phyloP scores from a whole-genome alignment of 495 filamentous ascomycete genomes.

The Pyrenula massariospora region DNA sequence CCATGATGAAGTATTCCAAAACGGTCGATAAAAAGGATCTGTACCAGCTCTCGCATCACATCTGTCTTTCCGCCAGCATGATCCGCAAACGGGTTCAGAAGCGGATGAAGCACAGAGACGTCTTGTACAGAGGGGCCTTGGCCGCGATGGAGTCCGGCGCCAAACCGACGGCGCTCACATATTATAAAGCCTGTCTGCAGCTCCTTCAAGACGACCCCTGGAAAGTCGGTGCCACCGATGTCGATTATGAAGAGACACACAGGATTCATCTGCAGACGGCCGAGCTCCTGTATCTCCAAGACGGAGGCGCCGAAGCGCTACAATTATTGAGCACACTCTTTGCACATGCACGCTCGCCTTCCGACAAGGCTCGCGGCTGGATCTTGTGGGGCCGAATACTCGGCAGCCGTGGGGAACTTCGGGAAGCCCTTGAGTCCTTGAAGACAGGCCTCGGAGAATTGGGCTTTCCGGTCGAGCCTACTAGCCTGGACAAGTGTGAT shows the following conservation, averaged over 20 bases:
- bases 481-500: constrained; percentile 67
- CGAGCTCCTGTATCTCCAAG: constrained; percentile 73
- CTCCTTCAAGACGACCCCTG: constrained; percentile 71
- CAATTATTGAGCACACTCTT: constrained; percentile 54
- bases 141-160: constrained; percentile 70
- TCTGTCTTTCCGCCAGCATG: constrained; percentile 58
- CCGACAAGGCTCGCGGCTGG: constrained; percentile 69
- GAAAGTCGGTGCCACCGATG: constrained; percentile 57
- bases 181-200: constrained; percentile 61
- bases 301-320: constrained; percentile 49
- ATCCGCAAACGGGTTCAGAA: constrained; percentile 51
- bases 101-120: constrained; percentile 54
- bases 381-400: constrained; percentile 68
- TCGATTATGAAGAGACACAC: constrained; percentile 75
- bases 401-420: constrained; percentile 57
- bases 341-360: constrained; percentile 46
- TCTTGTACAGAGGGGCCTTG: constrained; percentile 65
- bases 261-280: constrained; percentile 61
- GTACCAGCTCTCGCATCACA: constrained; percentile 59
- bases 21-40: constrained; percentile 43
- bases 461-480: constrained; percentile 51
- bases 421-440: constrained; percentile 53
- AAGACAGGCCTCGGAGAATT: constrained; percentile 56
- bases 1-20: constrained; percentile 55
- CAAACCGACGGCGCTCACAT: constrained; percentile 63